Evolutionary conservation across 176 grass and related monocot genomes (phyloP).

Genomic region (Puccinellia tenuiflora): DNA sequence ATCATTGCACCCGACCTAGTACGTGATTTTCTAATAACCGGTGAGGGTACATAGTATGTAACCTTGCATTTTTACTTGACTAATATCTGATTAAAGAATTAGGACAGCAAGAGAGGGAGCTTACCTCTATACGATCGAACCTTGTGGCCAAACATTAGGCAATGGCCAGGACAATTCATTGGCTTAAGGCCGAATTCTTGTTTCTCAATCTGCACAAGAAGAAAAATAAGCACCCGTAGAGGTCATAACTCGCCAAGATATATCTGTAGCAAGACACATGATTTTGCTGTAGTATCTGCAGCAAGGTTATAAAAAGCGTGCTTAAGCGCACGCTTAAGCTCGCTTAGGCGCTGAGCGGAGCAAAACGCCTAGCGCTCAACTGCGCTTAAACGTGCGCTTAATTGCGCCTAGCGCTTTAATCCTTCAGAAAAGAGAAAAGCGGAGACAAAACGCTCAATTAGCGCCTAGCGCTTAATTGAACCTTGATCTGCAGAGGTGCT

Average conservation of each 20-base stretch:
- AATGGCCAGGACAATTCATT: conserved; percentile 24
- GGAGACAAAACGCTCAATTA: no score
- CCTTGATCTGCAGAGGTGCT: neutral
- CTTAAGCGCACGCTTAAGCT: no score
- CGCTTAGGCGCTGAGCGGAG: no score
- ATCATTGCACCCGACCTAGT: neutral
- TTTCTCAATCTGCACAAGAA: neutral
- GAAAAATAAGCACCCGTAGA: neutral
- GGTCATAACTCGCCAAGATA: neutral
- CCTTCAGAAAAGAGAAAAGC: no score
- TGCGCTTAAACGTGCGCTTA: no score
- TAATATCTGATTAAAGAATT: conserved; percentile 7
- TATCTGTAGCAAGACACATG: neutral
- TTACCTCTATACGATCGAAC: conserved; percentile 96
- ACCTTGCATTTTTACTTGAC: neutral
- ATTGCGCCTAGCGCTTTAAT: no score
- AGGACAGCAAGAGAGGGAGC: conserved; percentile 17
- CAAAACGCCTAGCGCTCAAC: no score
- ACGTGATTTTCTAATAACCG: neutral
- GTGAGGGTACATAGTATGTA: neutral
- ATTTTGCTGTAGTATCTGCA: neutral
- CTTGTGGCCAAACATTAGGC: conserved; percentile 94
- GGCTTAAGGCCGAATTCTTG: no score
- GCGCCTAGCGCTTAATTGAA: no score
- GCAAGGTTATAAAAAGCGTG: no score